phyloP scores from a whole-genome alignment of 805 yeast genomes.

The Metschnikowia kunwiensis region DNA sequence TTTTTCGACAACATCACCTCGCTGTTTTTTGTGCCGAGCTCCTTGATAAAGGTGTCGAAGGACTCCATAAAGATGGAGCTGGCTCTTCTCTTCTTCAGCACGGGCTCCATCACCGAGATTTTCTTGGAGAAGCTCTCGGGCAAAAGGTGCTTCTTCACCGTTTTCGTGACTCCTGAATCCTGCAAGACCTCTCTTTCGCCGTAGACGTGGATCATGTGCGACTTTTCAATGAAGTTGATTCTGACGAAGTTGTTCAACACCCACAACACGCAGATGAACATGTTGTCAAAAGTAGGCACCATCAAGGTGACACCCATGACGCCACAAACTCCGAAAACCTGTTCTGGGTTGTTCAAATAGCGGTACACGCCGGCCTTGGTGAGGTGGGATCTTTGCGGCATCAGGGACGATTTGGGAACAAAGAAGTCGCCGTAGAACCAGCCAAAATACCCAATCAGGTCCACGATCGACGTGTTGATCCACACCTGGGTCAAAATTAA shows the following conservation, averaged over 20 bases:
- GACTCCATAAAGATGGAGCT: constrained; percentile 42
- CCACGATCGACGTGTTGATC: constrained; percentile 66
- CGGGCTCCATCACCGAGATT: constrained; percentile 13
- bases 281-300: constrained; percentile 47
- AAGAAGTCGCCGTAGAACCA: constrained; percentile 90
- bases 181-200: constrained; percentile 60
- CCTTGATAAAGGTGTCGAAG: constrained; percentile 45
- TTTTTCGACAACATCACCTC: constrained; percentile 30
- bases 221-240: constrained; percentile 69
- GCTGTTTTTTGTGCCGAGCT: constrained; percentile 23
- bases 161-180: constrained; percentile 49
- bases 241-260: constrained; percentile 62
- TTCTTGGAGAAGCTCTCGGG: constrained; percentile 38
- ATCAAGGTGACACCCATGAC: constrained; percentile 74
- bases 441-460: constrained; percentile 78
- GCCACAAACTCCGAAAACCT: constrained; percentile 73
- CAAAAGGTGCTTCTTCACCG: constrained; percentile 39
- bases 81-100: constrained; percentile 16
- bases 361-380: constrained; percentile 80
- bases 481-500: constrained; percentile 60
- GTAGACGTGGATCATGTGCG: constrained; percentile 73
- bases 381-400: constrained; percentile 44
- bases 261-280: constrained; percentile 57
- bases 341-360: constrained; percentile 79
- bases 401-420: constrained; percentile 45